A percentile compares a stretch with the other conserved stretches of the same genome.
Conservation (phyloP, 2,329 filamentous ascomycete genomes). For the Pezicula carpinea region DNA sequence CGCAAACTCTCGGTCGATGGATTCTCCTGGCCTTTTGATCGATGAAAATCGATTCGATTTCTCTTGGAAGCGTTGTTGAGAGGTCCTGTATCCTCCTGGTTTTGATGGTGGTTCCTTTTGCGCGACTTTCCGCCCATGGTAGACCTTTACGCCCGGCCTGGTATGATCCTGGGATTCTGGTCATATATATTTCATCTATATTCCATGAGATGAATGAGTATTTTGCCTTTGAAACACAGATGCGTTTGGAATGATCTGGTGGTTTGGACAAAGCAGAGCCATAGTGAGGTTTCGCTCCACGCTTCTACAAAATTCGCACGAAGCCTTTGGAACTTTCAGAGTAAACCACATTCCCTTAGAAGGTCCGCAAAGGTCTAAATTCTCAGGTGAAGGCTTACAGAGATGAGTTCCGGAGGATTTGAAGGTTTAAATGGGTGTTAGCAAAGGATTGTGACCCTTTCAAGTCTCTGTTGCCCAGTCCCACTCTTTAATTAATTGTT, state of each 20-base stretch:
- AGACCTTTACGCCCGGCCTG: background rate
- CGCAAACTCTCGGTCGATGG: background rate
- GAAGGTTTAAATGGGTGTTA: background rate
- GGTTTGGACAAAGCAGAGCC: slow-evolving; percentile 3
- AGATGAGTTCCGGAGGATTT: background rate
- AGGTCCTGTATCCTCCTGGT: background rate
- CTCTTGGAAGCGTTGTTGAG: background rate
- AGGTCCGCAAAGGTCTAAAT: background rate
- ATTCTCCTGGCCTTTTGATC: background rate
- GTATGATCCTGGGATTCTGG: background rate
- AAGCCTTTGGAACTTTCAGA: background rate
- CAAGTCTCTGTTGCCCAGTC: slow-evolving; percentile 18
- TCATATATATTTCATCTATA: background rate
- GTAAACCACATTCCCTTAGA: background rate
- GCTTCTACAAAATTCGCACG: background rate
- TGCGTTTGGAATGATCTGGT: slow-evolving; percentile 9
- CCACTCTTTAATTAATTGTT: slow-evolving; percentile 45
- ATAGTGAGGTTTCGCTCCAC: slow-evolving; percentile 4
- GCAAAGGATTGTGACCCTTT: background rate
- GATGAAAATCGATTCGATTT: background rate
- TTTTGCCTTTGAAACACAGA: slow-evolving; percentile 3
- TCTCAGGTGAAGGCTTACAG: background rate
- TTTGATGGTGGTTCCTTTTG: background rate
- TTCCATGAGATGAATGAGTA: background rate
- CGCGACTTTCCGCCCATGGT: background rate